Conservation (phyloP, 306 rosid species). For the Fragaria ananassa region DNA sequence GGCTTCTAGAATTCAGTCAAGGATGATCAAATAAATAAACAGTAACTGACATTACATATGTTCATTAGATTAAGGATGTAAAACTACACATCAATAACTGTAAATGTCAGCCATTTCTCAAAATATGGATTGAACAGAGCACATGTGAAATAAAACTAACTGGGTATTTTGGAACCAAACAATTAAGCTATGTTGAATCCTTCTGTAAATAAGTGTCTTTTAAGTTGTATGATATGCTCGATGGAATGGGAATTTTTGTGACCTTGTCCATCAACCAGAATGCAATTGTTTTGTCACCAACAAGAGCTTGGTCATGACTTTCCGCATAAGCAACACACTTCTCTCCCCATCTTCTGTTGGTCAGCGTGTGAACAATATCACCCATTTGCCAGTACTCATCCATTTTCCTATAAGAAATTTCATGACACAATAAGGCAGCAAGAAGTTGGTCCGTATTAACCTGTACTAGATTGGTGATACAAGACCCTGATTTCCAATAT, state of each 20-base stretch:
- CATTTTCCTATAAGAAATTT: conserved; percentile 46
- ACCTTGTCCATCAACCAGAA: conserved; percentile 99
- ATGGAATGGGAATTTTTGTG: conserved; percentile 15
- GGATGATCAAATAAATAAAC: not conserved
- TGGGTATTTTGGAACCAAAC: not conserved
- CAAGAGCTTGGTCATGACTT: conserved; percentile 99
- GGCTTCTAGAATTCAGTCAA: not conserved
- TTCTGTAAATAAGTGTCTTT: conserved; percentile 2
- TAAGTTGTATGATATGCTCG: conserved; percentile 18
- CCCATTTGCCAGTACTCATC: conserved; percentile 88
- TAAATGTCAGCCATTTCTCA: not conserved
- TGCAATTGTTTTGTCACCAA: conserved; percentile 97
- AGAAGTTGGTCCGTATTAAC: not conserved
- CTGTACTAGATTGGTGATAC: not conserved
- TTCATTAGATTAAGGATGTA: not conserved
- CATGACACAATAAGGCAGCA: not conserved
- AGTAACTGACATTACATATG: not conserved
- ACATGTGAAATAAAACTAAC: not conserved
- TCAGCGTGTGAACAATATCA: conserved; percentile 73
- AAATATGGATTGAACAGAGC: not conserved
- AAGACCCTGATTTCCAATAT: not conserved
- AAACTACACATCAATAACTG: not conserved
- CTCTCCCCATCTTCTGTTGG: conserved; percentile 95
- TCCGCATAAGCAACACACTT: conserved; percentile 92
- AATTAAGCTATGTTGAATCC: not conserved